Evolutionary conservation across 2,329 filamentous ascomycete genomes (phyloP).

Genomic region (Tolypocladium endophyticum): DNA sequence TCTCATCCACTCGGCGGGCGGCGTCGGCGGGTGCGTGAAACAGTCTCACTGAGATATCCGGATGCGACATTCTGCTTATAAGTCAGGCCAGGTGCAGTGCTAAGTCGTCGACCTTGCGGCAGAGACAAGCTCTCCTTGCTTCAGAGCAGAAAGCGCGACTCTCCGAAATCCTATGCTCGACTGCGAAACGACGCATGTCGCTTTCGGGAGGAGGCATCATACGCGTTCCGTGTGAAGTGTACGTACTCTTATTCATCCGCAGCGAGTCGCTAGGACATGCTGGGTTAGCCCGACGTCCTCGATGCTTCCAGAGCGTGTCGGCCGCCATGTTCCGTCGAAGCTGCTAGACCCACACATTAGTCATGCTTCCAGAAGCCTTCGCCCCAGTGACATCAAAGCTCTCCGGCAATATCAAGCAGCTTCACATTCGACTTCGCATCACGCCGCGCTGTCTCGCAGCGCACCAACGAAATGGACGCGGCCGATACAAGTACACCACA

Average conservation of each 20-base stretch:
- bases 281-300: no score
- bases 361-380: conserved; percentile 1
- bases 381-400: background rate
- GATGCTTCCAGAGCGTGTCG: no score
- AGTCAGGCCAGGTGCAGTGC: no score
- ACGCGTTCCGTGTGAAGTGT: no score
- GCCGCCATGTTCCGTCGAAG: background rate
- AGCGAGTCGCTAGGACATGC: background rate
- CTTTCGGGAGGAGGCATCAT: no score
- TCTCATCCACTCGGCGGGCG: background rate
- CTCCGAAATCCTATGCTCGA: background rate
- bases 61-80: background rate
- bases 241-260: background rate
- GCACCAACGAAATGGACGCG: conserved; percentile 1
- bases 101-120: background rate
- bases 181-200: background rate
- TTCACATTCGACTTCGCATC: background rate
- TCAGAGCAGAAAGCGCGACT: background rate
- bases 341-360: conserved; percentile 1
- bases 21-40: background rate
- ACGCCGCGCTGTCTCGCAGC: background rate
- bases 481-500: background rate
- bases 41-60: background rate
- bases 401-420: background rate
- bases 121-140: background rate